Conservation (phyloP, 116 monocot genomes). For the Trichopus zeylanicus region DNA sequence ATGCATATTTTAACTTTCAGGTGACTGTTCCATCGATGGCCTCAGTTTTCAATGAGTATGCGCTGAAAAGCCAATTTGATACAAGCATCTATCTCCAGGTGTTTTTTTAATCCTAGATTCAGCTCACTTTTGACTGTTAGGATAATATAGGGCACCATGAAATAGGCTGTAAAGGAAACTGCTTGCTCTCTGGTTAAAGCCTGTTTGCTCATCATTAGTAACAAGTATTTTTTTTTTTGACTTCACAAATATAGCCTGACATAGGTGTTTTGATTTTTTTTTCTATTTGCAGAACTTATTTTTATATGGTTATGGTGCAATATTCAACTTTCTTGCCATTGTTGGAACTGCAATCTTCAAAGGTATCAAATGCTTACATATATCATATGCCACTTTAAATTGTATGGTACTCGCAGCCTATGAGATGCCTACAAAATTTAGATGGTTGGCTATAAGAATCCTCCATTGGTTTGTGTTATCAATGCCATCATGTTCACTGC, state of each 20-base stretch:
- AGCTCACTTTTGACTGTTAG: background rate
- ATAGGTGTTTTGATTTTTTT: background rate
- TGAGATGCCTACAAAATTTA: no score
- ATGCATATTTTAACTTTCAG: no score
- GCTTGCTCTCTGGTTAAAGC: no score
- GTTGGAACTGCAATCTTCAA: slow-evolving; percentile 63
- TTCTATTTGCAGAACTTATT: slow-evolving; percentile 78
- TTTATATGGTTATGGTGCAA: slow-evolving; percentile 97
- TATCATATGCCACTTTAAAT: background rate
- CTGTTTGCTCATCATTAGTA: no score
- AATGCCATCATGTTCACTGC: no score
- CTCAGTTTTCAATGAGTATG: slow-evolving; percentile 97
- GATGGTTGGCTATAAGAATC: no score
- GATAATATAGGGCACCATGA: background rate
- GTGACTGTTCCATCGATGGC: slow-evolving; percentile 90
- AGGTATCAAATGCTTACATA: slow-evolving; percentile 35
- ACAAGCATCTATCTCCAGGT: slow-evolving; percentile 99
- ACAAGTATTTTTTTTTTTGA: background rate
- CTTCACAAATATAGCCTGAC: background rate
- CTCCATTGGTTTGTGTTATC: no score
- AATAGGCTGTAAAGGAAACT: background rate
- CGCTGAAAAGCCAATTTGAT: slow-evolving; percentile 98
- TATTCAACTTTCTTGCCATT: slow-evolving; percentile 92
- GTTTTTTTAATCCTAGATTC: slow-evolving; percentile 3
- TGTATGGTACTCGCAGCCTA: no score